Evolutionary conservation across 495 filamentous ascomycete genomes (phyloP), one percentile per base, ranked within the genome.

Genomic region (Haplographium delicatum): DNA sequence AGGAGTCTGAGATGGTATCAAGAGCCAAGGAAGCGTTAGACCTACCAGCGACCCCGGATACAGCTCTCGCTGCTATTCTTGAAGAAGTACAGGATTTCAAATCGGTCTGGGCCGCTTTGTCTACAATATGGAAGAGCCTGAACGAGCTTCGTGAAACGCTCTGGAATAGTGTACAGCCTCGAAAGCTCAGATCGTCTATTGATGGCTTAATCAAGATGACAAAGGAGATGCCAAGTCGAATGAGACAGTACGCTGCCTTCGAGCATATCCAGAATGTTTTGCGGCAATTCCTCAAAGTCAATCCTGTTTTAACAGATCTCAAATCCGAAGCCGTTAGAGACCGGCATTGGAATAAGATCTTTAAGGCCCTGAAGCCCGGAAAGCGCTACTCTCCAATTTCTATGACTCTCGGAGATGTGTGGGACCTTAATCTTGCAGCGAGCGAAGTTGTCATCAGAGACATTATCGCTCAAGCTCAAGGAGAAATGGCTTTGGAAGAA

Each of bases 61-160:
- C 85, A 23, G 80, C 82, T 8, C 79, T 99, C 16, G 74, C 79
- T 6, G 75, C 82, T 11, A 85, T 96, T 24, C 73, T 97, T 7
- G 93, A 99, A 59, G 93, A 99, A 60, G 93, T 99, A 2, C 93
- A 95, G 37, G 93, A 99, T 65, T 99, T 97, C 72, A 93, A 91
- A 72, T 95, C 91, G 9, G 94, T 99, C 11, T 99, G 93, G 93
- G 84, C 89, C 20, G 89, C 87, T 31, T 68, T 99, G 19, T 88
- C 88, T 13, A 96, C 89, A 4, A 95, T 99, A 52, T 99, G 94
- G 94, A 90, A 89, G 70, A 95, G 87, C 60, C 66, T 99, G 38
- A 90, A 96, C 61, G 93, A 97, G 58, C 83, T 97, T 23, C 81
- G 88, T 11, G 94, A 97, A 54, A 85, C 76, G 20, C 79, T 90